Evolutionary conservation across 768 basidiomycete species (phyloP), one percentile per base, ranked within the genome.

Genomic region (Cystobasidium ongulense): DNA sequence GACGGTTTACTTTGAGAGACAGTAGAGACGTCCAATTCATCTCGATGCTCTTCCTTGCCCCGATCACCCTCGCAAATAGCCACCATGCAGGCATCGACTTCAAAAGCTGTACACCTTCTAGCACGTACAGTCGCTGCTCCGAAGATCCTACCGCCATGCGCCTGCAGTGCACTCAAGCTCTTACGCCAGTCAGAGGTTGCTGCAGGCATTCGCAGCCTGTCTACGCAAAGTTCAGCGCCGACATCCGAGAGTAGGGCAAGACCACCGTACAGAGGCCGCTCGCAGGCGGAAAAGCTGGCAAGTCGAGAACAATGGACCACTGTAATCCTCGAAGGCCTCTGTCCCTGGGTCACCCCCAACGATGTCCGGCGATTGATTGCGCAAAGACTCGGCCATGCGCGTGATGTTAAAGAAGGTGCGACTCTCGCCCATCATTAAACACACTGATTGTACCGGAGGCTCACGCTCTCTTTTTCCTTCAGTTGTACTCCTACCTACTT

Each of bases 1-100:
- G n/a, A 23, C 53, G 53, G 53, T 8, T 18, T 41, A 18, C 53
- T 7, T 54, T 23, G 53, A 54, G 11, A 8, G n/a, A 23, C 8
- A 7, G 21, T 29, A 23, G 7, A 54, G 8, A 23, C n/a, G 29
- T 54, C 29, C n/a, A n/a, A 11, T 59, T 59, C n/a, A n/a, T n/a
- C n/a, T n/a, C n/a, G 57, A 7, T 10, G 29, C 27, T 59, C 29
- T 13, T 13, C 52, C 17, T 35, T 4, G 25, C 7, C 2, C 23
- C 57, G 57, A 59, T 59, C 57, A 59, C 5, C 23, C 8, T 59
- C 23, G 11, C 27, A 46, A 13, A 46, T 29, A 27, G 29, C 25
- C 25, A 59, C 33, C 57, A 67, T 67, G 65, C 65, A 67, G 31
- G 65, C 65, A 3, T 67, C 65, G 2, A 67, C 65, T 39, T 67